phyloP scores from a whole-genome alignment of 202 grass and related monocot species.

The Zizania palustris region DNA sequence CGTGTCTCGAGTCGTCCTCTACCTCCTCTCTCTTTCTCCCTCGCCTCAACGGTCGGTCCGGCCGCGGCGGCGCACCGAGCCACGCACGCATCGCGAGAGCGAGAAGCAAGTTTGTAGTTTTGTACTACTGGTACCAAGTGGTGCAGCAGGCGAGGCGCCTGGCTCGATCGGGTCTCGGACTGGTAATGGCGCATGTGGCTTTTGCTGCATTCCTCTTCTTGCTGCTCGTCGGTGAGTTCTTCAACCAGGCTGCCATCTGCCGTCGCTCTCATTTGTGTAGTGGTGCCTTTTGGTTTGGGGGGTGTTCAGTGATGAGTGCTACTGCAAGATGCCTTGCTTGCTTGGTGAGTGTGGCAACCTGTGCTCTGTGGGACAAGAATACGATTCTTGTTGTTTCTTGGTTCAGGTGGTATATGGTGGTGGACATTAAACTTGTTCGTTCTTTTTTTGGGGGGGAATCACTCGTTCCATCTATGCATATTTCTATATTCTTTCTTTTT shows the following conservation, averaged over 20 bases:
- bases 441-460: conserved; percentile 10
- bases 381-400: conserved; percentile 36
- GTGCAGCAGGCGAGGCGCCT: not conserved
- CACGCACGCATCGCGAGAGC: no score
- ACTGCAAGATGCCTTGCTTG: conserved; percentile 59
- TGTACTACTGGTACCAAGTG: not conserved
- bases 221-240: conserved; percentile 50
- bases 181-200: conserved; percentile 38
- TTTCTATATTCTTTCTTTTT: not conserved
- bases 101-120: not conserved
- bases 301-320: conserved; percentile 18
- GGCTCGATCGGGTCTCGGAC: not conserved
- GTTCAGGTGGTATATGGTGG: not conserved
- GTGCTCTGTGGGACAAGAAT: not conserved
- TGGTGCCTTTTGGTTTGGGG: conserved; percentile 10
- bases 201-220: conserved; percentile 39
- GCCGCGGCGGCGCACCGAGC: no score
- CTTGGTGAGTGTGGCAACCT: not conserved
- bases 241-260: not conserved
- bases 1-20: conserved; percentile 39
- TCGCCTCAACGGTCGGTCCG: conserved; percentile 10
- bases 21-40: not conserved
- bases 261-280: conserved; percentile 24
- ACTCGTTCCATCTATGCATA: not conserved
- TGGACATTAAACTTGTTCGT: conserved; percentile 9